phyloP scores from a whole-genome alignment of 2,329 filamentous ascomycete genomes.

The Fusarium duplospermum region DNA sequence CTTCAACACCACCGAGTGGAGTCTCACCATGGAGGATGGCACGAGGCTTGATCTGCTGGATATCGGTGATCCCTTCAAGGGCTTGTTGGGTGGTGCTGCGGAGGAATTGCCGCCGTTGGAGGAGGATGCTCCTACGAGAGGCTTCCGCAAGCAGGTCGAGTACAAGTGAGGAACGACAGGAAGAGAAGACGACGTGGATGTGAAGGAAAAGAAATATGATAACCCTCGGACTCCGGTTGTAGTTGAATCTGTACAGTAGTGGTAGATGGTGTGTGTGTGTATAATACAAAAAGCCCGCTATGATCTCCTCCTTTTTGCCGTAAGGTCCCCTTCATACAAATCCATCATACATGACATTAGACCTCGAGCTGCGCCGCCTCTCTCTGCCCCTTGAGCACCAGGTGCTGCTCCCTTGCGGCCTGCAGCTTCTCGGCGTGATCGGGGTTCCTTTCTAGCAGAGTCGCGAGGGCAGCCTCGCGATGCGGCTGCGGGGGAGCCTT shows the following conservation, averaged over 20 bases:
- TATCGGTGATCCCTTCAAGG: slow-evolving; percentile 75
- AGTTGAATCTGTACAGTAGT: slow-evolving; percentile 48
- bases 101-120: slow-evolving; percentile 50
- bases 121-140: slow-evolving; percentile 55
- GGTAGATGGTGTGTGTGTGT: slow-evolving; percentile 46
- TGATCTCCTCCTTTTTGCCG: slow-evolving; percentile 42
- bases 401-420: slow-evolving; percentile 61
- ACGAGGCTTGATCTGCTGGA: slow-evolving; percentile 78
- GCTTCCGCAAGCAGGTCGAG: slow-evolving; percentile 63
- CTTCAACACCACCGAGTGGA: slow-evolving; percentile 95
- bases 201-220: slow-evolving; percentile 33
- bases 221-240: slow-evolving; percentile 41
- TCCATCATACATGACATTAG: slow-evolving; percentile 27
- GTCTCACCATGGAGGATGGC: slow-evolving; percentile 74
- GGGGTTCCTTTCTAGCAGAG: slow-evolving; percentile 60
- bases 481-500: slow-evolving; percentile 63
- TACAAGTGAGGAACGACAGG: slow-evolving; percentile 41
- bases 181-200: slow-evolving; percentile 2
- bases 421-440: slow-evolving; percentile 59
- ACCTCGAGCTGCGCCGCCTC: slow-evolving; percentile 42
- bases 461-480: slow-evolving; percentile 58
- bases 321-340: slow-evolving; percentile 41
- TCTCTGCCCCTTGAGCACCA: slow-evolving; percentile 65
- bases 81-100: slow-evolving; percentile 57
- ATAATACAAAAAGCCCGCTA: slow-evolving; percentile 55